A percentile compares a stretch with the other conserved stretches of the same genome.
These are phyloP conservation scores for Taxillus chinensis DNA, from an alignment of 164 flowering plant genomes.

Conservation along the genomic window DNA sequence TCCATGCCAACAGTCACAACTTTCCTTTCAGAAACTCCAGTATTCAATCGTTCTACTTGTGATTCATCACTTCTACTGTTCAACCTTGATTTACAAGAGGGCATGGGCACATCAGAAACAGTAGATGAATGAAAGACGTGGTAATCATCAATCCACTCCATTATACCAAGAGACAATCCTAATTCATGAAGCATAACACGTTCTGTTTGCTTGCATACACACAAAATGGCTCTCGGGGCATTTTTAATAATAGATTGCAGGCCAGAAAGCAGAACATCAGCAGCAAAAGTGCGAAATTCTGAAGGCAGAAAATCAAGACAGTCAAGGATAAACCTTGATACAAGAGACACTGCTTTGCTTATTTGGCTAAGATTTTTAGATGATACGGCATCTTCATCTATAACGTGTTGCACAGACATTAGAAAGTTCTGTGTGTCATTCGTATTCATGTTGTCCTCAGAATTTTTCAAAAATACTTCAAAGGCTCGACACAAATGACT, in stretches of 20 bases:
- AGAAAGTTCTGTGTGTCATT: conserved; percentile 5
- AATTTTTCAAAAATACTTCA: conserved; percentile 52
- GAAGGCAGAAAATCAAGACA: conserved; percentile 65
- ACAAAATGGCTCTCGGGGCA: conserved; percentile 49
- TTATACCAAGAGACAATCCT: conserved; percentile 73
- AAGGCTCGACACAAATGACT: conserved; percentile 55
- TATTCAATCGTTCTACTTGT: conserved; percentile 6
- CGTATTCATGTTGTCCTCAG: conserved; percentile 20
- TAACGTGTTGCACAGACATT: conserved; percentile 2
- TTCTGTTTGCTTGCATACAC: conserved; percentile 42
- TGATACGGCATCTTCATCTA: conserved; percentile 9
- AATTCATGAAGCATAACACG: conserved; percentile 82
- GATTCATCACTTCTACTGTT: conserved; percentile 12
- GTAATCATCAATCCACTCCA: conserved; percentile 81
- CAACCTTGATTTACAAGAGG: conserved; percentile 12
- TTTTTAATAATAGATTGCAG: conserved; percentile 39
- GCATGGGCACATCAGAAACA: conserved; percentile 10
- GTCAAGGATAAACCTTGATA: conserved; percentile 61
- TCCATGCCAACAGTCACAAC: conserved; percentile 7
- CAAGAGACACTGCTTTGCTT: conserved; percentile 20
- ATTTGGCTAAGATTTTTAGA: not conserved
- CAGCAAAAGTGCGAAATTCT: conserved; percentile 68
- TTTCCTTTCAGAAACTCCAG: conserved; percentile 10
- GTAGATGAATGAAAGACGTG: conserved; percentile 26
- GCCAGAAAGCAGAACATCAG: conserved; percentile 67